A percentile compares a stretch with the other conserved stretches of the same genome.
Conservation (phyloP, 352 stramenopile genomes). For the Globisporangium ultimum region DNA sequence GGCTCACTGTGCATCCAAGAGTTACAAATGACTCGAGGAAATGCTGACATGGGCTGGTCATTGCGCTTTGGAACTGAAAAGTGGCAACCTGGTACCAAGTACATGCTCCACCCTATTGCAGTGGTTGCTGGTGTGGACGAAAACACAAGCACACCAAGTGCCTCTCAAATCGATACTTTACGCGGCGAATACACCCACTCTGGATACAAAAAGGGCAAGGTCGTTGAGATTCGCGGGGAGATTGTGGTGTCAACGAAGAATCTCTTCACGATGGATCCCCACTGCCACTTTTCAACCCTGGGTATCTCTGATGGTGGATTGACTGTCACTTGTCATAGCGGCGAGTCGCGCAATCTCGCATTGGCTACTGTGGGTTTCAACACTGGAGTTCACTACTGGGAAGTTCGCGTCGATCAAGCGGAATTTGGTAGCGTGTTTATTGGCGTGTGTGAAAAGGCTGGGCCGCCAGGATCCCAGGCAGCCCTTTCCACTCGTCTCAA, state of each 20-base stretch:
- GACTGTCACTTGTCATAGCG: constrained; percentile 78
- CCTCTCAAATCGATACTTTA: constrained; percentile 29
- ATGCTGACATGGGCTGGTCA: constrained; percentile 85
- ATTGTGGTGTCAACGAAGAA: constrained; percentile 62
- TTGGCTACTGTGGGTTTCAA: constrained; percentile 85
- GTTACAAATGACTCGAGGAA: constrained; percentile 73
- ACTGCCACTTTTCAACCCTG: constrained; percentile 80
- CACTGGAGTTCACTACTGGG: constrained; percentile 96
- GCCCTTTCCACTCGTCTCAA: constrained; percentile 77
- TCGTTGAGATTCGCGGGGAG: constrained; percentile 66
- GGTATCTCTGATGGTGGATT: constrained; percentile 71
- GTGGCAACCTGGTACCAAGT: constrained; percentile 87
- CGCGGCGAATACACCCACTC: constrained; percentile 55
- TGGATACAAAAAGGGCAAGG: constrained; percentile 47
- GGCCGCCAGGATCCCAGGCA: constrained; percentile 71
- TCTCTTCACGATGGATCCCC: constrained; percentile 84
- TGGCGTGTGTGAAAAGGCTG: constrained; percentile 92
- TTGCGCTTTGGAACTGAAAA: constrained; percentile 83
- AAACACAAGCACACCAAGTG: background rate
- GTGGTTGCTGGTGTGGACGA: background rate
- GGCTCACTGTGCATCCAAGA: constrained; percentile 71
- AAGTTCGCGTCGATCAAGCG: constrained; percentile 96
- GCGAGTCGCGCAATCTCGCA: constrained; percentile 83
- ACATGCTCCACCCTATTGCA: constrained; percentile 38
- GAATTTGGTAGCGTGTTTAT: constrained; percentile 98